A percentile compares a stretch with the other conserved stretches of the same genome.
Conservation (phyloP, 768 basidiomycete genomes). For the Hortiboletus campestris region DNA sequence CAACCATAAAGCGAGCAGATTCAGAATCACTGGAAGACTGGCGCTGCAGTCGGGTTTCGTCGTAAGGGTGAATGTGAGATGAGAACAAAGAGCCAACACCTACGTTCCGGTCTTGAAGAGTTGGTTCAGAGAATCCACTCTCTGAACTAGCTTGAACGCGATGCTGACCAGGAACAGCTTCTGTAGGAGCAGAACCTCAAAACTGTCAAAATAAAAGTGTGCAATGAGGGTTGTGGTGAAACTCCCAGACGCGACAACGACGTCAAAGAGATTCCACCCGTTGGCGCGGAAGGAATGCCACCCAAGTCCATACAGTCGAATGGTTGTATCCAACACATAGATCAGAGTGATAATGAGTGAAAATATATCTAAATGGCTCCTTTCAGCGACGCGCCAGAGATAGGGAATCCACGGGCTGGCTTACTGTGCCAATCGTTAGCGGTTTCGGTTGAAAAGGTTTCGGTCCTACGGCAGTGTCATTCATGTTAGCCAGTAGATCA, state of each 20-base stretch:
- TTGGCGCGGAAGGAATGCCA: constrained; percentile 81
- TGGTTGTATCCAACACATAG: constrained; percentile 72
- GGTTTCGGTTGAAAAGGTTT: constrained; percentile 59
- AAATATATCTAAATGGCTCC: constrained; percentile 54
- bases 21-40: constrained; percentile 82
- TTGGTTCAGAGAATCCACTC: constrained; percentile 85
- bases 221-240: constrained; percentile 80
- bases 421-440: constrained; percentile 61
- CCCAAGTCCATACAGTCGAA: constrained; percentile 84
- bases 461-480: constrained; percentile 55
- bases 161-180: constrained; percentile 93
- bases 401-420: constrained; percentile 19
- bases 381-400: constrained; percentile 6
- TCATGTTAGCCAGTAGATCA: neutral
- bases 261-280: constrained; percentile 93
- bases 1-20: constrained; percentile 84
- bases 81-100: constrained; percentile 29
- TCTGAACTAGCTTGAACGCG: constrained; percentile 91
- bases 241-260: constrained; percentile 76
- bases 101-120: constrained; percentile 96
- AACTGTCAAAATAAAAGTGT: constrained; percentile 49
- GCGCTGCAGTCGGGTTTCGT: constrained; percentile 46
- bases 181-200: constrained; percentile 64
- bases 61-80: neutral
- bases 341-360: constrained; percentile 72